These are phyloP conservation scores for Candida buenavistaensis DNA, from an alignment of 1,139 yeast genomes.

Conservation along the genomic window DNA sequence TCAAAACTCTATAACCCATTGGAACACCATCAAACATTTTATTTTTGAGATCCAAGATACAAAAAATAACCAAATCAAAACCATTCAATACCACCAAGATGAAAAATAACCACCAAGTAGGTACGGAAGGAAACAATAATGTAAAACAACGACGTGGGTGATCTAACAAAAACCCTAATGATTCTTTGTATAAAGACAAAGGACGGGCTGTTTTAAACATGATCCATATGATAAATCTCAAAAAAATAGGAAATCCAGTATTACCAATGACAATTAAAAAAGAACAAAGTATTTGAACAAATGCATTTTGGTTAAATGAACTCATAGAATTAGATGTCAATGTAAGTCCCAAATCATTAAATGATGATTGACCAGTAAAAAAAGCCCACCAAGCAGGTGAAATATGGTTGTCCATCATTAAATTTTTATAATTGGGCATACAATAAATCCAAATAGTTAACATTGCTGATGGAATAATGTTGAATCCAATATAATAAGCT, in stretches of 20 bases:
- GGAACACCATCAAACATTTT: conserved; percentile 49
- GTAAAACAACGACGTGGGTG: conserved; percentile 98
- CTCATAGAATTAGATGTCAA: conserved; percentile 77
- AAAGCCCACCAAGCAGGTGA: conserved; percentile 91
- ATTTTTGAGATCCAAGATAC: conserved; percentile 70
- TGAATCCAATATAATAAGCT: conserved; percentile 73
- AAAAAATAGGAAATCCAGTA: conserved; percentile 85
- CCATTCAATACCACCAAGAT: conserved; percentile 72
- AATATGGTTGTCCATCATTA: conserved; percentile 55
- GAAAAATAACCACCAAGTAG: conserved; percentile 92
- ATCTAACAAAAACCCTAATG: conserved; percentile 81
- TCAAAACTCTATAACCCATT: conserved; percentile 67
- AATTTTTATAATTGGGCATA: conserved; percentile 39
- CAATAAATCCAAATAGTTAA: conserved; percentile 67
- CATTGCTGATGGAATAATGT: conserved; percentile 56
- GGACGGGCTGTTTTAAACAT: conserved; percentile 68
- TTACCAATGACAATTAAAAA: conserved; percentile 86
- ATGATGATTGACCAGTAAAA: conserved; percentile 74
- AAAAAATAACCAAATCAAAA: conserved; percentile 75
- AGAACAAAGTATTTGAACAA: conserved; percentile 59
- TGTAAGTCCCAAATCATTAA: conserved; percentile 83
- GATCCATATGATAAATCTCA: conserved; percentile 81
- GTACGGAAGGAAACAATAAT: conserved; percentile 81
- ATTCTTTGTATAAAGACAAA: conserved; percentile 65
- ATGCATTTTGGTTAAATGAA: conserved; percentile 62